Evolutionary conservation across 2,329 filamentous ascomycete genomes (phyloP).

Genomic region (Aspergillus fructus): DNA sequence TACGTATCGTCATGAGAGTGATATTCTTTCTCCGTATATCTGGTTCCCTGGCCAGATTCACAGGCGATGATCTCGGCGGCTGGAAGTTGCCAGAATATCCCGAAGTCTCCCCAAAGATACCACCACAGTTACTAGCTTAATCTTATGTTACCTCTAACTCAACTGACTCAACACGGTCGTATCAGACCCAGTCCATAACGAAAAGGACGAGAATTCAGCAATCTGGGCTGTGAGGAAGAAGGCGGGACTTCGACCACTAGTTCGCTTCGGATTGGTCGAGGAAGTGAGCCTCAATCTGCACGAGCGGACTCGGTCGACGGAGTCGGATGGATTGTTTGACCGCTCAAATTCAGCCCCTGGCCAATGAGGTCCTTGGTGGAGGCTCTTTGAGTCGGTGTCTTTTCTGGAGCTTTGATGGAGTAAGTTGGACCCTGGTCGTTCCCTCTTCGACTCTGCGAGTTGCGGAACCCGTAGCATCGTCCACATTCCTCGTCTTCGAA

Average conservation of each 20-base stretch:
- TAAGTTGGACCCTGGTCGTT: background rate
- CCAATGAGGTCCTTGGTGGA: conserved; percentile 5
- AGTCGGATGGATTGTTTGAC: background rate
- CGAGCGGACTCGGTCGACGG: background rate
- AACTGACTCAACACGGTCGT: background rate
- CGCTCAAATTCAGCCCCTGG: background rate
- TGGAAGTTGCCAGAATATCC: background rate
- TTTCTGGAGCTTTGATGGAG: background rate
- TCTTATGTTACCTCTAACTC: background rate
- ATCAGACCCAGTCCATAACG: background rate
- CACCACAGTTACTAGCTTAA: background rate
- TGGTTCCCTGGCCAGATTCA: no score
- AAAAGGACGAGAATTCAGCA: background rate
- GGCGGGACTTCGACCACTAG: background rate
- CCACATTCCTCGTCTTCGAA: background rate
- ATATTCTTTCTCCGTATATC: background rate
- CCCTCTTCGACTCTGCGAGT: background rate
- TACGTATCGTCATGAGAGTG: background rate
- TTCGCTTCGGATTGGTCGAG: background rate
- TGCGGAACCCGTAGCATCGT: background rate
- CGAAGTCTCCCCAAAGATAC: background rate
- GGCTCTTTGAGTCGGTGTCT: conserved; percentile 6
- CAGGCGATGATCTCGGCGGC: background rate
- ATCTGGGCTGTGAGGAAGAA: background rate
- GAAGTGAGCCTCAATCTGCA: background rate